Evolutionary conservation across 148 eudicot species (phyloP).

Genomic region (Fagopyrum esculentum): DNA sequence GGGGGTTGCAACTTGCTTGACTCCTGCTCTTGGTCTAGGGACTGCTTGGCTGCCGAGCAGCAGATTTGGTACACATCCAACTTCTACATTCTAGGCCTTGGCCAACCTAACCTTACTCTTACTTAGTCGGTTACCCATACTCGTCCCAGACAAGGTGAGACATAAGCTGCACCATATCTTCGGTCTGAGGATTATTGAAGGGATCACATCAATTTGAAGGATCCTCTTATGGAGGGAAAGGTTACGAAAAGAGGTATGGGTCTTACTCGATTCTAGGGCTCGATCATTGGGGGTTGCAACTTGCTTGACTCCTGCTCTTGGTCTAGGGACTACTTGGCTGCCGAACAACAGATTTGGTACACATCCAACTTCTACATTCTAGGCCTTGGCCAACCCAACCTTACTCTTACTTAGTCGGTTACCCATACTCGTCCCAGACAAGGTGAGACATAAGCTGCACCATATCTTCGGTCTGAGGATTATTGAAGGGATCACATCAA

Average conservation of each 20-base stretch:
- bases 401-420: conserved; percentile 42
- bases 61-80: conserved; percentile 31
- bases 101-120: conserved; percentile 61
- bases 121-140: conserved; percentile 48
- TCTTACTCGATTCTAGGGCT: too few species aligned
- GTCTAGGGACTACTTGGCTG: too few species aligned
- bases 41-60: too few species aligned
- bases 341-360: too few species aligned
- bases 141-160: conserved; percentile 66
- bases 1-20: too few species aligned
- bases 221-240: conserved; percentile 20
- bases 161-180: conserved; percentile 53
- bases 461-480: conserved; percentile 62
- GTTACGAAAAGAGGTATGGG: too few species aligned
- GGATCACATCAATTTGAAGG: conserved; percentile 30
- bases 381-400: conserved; percentile 56
- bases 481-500: conserved; percentile 39
- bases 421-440: conserved; percentile 63
- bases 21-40: too few species aligned
- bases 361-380: conserved; percentile 67
- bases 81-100: conserved; percentile 50
- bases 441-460: conserved; percentile 55
- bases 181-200: conserved; percentile 52
- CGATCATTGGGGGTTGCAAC: too few species aligned
- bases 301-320: too few species aligned